These are phyloP conservation scores for Fusarium irregulare DNA, from an alignment of 2,329 filamentous ascomycete species.

Conservation along the genomic window DNA sequence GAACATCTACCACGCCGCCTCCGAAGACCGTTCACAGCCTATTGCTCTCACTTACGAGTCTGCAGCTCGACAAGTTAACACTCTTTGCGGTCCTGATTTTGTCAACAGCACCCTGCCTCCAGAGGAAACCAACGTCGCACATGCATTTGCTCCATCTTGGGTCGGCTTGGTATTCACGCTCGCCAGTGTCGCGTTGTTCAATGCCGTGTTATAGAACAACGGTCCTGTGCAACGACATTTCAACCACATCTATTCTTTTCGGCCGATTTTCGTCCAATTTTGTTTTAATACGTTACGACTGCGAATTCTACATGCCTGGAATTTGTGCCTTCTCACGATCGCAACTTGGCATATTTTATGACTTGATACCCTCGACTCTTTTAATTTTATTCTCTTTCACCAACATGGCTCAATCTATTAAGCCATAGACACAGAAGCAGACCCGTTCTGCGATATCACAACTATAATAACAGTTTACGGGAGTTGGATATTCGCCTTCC, in stretches of 20 bases:
- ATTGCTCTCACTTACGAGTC: slow-evolving; percentile 75
- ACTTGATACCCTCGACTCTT: slow-evolving; percentile 44
- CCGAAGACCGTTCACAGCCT: slow-evolving; percentile 72
- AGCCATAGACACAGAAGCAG: slow-evolving; percentile 5
- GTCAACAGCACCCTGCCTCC: slow-evolving; percentile 66
- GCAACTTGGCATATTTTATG: slow-evolving; percentile 37
- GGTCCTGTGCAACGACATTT: background rate
- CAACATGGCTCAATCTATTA: background rate
- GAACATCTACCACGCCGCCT: slow-evolving; percentile 78
- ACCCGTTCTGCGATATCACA: slow-evolving; percentile 13
- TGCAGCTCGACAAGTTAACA: slow-evolving; percentile 80
- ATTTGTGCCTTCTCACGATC: slow-evolving; percentile 34
- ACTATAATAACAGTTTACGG: slow-evolving; percentile 28
- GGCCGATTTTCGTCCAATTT: slow-evolving; percentile 3
- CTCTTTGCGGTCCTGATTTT: slow-evolving; percentile 68
- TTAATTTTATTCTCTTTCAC: slow-evolving; percentile 6
- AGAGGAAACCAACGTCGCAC: slow-evolving; percentile 37
- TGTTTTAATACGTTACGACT: slow-evolving; percentile 35
- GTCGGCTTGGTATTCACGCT: slow-evolving; percentile 26
- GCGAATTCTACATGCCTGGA: slow-evolving; percentile 15
- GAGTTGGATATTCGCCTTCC: slow-evolving; percentile 2
- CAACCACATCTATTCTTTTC: background rate
- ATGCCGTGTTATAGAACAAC: slow-evolving; percentile 35
- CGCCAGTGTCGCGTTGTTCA: slow-evolving; percentile 28
- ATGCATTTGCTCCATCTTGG: slow-evolving; percentile 35